These are phyloP conservation scores for Sambucus nigra DNA, from an alignment of 129 eudicot species.

Conservation along the genomic window DNA sequence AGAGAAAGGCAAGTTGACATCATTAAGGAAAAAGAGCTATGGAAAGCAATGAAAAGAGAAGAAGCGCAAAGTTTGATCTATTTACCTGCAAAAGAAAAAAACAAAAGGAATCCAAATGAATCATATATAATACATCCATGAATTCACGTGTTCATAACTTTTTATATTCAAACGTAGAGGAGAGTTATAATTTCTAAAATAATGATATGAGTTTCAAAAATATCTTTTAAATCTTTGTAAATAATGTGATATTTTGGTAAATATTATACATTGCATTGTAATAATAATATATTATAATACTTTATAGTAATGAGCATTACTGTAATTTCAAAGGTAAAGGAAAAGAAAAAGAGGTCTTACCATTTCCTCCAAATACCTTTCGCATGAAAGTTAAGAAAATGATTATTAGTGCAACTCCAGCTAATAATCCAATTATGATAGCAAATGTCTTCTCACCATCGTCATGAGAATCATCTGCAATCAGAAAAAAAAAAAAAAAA, in stretches of 20 bases:
- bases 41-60: background rate
- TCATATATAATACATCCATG: background rate
- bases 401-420: conserved; percentile 72
- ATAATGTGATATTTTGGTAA: too few relatives aligned
- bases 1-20: conserved; percentile 13
- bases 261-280: too few relatives aligned
- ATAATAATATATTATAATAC: too few relatives aligned
- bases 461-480: conserved; percentile 37
- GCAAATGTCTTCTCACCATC: conserved; percentile 90
- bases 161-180: too few relatives aligned
- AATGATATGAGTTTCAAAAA: too few relatives aligned
- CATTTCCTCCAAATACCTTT: conserved; percentile 50
- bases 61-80: background rate
- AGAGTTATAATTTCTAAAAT: too few relatives aligned
- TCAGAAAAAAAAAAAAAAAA: background rate
- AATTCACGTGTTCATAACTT: background rate
- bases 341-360: conserved; percentile 22
- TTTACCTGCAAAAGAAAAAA: conserved; percentile 44
- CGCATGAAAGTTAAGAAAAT: conserved; percentile 74
- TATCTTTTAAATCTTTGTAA: too few relatives aligned
- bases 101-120: background rate
- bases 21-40: conserved; percentile 2
- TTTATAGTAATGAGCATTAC: background rate
- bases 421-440: conserved; percentile 67
- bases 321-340: background rate